Conservation (phyloP, 371 early-diverging fungal species). For the Actinomortierella wolfii region DNA sequence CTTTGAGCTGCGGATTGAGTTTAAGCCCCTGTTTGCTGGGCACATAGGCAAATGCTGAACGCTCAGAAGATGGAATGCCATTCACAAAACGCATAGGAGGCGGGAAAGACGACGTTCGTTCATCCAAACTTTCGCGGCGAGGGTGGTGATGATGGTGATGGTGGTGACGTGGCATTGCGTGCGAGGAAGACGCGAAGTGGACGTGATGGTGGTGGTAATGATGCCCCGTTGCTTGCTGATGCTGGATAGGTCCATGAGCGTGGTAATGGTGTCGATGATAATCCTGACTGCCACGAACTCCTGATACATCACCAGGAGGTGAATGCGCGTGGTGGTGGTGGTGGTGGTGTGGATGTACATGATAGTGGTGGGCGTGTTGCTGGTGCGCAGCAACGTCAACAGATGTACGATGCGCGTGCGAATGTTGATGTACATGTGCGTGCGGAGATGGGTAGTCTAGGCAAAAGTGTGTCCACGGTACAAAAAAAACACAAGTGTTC, state of each 20-base stretch:
- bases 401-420: background rate
- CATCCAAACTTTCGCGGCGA: background rate
- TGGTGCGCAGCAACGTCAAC: conserved; percentile 1
- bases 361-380: background rate
- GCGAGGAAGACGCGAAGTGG: conserved; percentile 14
- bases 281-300: background rate
- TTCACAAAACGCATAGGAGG: too few species aligned
- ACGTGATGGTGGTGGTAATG: conserved; percentile 14
- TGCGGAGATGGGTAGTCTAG: too few species aligned
- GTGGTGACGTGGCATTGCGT: conserved; percentile 27
- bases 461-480: too few species aligned
- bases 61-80: background rate
- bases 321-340: background rate
- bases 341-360: background rate
- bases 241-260: background rate
- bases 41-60: conserved; percentile 37
- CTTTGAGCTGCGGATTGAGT: conserved; percentile 37
- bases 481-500: too few species aligned
- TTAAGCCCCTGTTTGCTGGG: conserved; percentile 32
- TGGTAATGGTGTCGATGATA: conserved; percentile 2
- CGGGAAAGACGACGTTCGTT: too few species aligned
- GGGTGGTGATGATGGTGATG: conserved; percentile 34
- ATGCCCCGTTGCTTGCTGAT: background rate
- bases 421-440: background rate
- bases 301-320: background rate